A percentile compares a stretch with the other conserved stretches of the same genome.
These are phyloP conservation scores for Cryptococcus sp. DNA, from an alignment of 1,284 basidiomycete genomes.

Conservation along the genomic window DNA sequence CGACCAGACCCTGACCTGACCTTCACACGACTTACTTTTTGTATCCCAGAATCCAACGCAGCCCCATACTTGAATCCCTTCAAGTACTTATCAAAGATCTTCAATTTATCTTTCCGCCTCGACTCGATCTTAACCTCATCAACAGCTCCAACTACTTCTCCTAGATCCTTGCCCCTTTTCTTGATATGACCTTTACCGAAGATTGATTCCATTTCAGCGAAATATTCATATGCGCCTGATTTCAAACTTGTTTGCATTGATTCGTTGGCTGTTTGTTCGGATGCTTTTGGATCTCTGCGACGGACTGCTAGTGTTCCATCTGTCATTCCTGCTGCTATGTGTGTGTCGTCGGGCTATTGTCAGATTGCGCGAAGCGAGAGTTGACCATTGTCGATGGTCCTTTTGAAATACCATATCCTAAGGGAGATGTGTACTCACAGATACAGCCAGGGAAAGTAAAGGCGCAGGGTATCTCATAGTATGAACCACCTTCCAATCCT, in stretches of 20 bases:
- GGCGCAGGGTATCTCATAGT: conserved; percentile 98
- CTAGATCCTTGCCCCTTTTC: conserved; percentile 52
- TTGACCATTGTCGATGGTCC: too few relatives aligned
- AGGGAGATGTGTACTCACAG: too few relatives aligned
- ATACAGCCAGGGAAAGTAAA: conserved; percentile 83
- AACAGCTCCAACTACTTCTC: conserved; percentile 54
- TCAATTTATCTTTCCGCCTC: conserved; percentile 66
- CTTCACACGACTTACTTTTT: conserved; percentile 58
- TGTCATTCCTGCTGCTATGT: conserved; percentile 92
- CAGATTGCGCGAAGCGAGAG: background rate
- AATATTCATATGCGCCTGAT: conserved; percentile 66
- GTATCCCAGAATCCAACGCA: conserved; percentile 82
- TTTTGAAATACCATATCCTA: background rate
- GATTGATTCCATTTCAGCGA: conserved; percentile 58
- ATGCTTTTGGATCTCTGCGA: conserved; percentile 70
- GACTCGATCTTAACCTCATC: conserved; percentile 74
- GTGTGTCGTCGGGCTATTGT: conserved; percentile 83
- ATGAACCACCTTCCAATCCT: conserved; percentile 90
- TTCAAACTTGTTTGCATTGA: conserved; percentile 53
- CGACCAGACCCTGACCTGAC: background rate
- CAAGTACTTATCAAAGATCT: conserved; percentile 82
- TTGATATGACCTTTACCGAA: conserved; percentile 60
- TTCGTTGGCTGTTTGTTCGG: conserved; percentile 55
- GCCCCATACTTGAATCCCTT: conserved; percentile 94
- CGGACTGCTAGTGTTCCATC: conserved; percentile 92